Evolutionary conservation across 345 rosid genomes (phyloP).

Genomic region (Zanthoxylum bungeanum): DNA sequence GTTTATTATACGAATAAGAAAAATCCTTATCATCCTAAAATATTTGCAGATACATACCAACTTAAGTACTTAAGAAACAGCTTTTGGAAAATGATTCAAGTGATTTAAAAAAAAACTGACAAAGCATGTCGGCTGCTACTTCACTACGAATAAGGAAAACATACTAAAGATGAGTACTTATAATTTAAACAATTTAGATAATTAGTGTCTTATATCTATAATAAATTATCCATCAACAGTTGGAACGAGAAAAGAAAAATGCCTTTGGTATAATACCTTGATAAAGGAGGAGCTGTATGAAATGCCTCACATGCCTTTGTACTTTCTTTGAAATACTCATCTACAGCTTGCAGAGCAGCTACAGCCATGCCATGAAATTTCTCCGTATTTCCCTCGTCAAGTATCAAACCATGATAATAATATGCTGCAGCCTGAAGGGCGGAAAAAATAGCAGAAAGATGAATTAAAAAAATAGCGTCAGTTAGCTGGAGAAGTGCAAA

Average conservation of each 20-base stretch:
- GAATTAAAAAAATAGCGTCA: background rate
- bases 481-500: background rate
- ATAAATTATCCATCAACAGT: background rate
- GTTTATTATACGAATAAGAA: background rate
- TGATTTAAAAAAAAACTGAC: background rate
- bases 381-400: conserved; percentile 97
- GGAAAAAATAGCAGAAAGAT: conserved; percentile 14
- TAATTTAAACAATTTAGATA: background rate
- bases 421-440: conserved; percentile 84
- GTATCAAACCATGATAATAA: conserved; percentile 96
- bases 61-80: background rate
- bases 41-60: background rate
- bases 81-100: background rate
- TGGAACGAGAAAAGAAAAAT: background rate
- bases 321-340: conserved; percentile 86
- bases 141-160: background rate
- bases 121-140: background rate
- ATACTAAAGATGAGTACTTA: background rate
- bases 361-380: conserved; percentile 94
- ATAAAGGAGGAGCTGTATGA: conserved; percentile 63
- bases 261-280: conserved; percentile 52
- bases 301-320: conserved; percentile 77
- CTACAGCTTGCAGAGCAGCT: conserved; percentile 96
- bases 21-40: background rate
- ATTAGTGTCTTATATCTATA: background rate